phyloP scores from a whole-genome alignment of 2,329 filamentous ascomycete genomes.

The Pestalotiopsis sp. region DNA sequence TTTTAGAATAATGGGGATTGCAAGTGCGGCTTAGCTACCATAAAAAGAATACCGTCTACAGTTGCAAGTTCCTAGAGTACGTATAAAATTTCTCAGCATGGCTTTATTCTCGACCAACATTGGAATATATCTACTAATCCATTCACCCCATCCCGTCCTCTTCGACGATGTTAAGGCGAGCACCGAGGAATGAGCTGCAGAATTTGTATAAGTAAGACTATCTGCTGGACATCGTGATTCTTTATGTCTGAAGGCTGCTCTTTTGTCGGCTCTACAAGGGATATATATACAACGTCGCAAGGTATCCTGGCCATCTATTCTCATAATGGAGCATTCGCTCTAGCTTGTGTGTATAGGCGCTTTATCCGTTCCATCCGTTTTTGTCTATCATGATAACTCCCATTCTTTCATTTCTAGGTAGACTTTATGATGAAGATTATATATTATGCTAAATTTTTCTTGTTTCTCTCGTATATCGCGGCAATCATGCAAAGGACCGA shows the following conservation, averaged over 20 bases:
- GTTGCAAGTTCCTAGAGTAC: not conserved
- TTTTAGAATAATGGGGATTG: not conserved
- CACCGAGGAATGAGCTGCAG: no score
- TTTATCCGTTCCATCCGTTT: not conserved
- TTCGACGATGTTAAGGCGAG: no score
- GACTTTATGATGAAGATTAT: not conserved
- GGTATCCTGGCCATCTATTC: not conserved
- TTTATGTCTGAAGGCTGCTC: no score
- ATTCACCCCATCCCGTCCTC: no score
- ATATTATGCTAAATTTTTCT: not conserved
- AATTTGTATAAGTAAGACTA: no score
- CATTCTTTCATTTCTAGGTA: not conserved
- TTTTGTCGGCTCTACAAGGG: not conserved
- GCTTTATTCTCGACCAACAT: not conserved
- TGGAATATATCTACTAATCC: no score
- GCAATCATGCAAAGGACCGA: not conserved
- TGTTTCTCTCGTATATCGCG: not conserved
- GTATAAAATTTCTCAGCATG: not conserved
- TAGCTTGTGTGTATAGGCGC: not conserved
- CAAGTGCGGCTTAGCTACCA: not conserved
- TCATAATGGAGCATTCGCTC: not conserved
- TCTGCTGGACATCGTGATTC: no score
- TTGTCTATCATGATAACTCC: not conserved
- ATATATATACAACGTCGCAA: not conserved
- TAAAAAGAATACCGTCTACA: not conserved